Base-by-base conservation (phyloP, 148 eudicot genomes). In the Rhododendron williamsianum region DNA sequence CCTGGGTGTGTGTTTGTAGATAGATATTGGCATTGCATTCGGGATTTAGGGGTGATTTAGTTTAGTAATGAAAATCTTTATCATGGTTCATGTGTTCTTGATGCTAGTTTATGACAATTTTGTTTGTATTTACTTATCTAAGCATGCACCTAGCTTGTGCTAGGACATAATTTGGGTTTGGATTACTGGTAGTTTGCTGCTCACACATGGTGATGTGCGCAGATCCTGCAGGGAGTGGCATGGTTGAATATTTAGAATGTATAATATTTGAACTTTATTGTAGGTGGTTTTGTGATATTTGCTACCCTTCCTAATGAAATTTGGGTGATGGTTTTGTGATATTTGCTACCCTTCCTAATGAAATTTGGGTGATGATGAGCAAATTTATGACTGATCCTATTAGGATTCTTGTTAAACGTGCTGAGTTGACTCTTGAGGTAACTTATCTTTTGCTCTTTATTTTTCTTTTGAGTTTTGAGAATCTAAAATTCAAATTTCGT, bases 271-370 rank as follows among this genome's bases (percentile, higher is more conserved):
- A 51, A 27, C 82, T 46, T 63, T 63, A n/a, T 84, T 87, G 80
- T 84, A 96, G 99, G 98, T 95, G 84, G 95, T 93, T 84, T 87
- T 33, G 30, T 41, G 43, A 95, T 96, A 54, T 95, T 96, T 85
- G 97, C 99, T 49, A 96, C 99, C 4, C 98, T 96, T 83, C 99
- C 99, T 56, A 96, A 96, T 93, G 98, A 96, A 87, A 96, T 96
- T 89, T 74, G 95, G 90, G 98, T 27, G 30, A 27, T 95, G 84
- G 95, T 93, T 84, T 87, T 33, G 35, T 96, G 91, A 95, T 95
- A 54, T 95, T 95, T 86, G 98, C 99, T 49, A 96, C 99, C 4
- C 98, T 96, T 83, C 99, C 99, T 51, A 96, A 96, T 93, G 98
- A 96, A 87, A 96, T 96, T 89, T 74, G 95, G 90, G 99, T 95